Base-by-base conservation (phyloP, 805 yeast genomes). In the Ogataea saltuana region DNA sequence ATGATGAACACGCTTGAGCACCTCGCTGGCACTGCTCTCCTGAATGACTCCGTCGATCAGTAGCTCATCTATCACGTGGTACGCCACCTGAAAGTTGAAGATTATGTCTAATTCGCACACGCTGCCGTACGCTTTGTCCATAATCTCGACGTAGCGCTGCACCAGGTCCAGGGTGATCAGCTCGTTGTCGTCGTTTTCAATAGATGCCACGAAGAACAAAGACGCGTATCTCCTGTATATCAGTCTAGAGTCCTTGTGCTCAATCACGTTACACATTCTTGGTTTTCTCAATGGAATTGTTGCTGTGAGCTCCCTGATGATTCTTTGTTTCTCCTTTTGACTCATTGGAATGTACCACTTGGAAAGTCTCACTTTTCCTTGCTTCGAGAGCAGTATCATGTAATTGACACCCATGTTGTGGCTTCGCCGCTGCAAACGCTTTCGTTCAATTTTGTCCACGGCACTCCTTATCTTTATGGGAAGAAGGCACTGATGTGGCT, bases 91-190 rank as follows among this genome's bases (percentile, higher is more conserved):
- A 68, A 93, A 93, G 59, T 95, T 93, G 76, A 93, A 93, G 38
- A 93, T 93, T 49, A 93, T 93, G 67, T 93, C 99, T 56, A 93
- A 72, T 63, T 93, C 99, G 67, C 97, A 89, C 13, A 93, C 99
- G 59, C 88, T 91, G 10, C 97, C 97, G 61, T 88, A 93, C 46
- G 89, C 81, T 55, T 85, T 84, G 70, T 93, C 99, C 97, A 93
- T 88, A 51, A 88, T 89, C 64, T 93, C 99, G 30, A 93, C 99
- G 62, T 83, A 93, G 48, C 97, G 74, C 63, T 93, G 99, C 39
- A 93, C 83, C 13, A 85, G 70, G 58, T 93, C 99, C 44, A 93
- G 70, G 1, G 95, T 82, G 42, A 88, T 66, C 50, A 93, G 72
- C 62, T 93, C 99, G 63, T 93, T 93, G 58, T 87, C 96, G 34